Evolutionary conservation across 139 green algal species (phyloP), one percentile per base, ranked within the genome.

Genomic region (Haematococcus sp.): DNA sequence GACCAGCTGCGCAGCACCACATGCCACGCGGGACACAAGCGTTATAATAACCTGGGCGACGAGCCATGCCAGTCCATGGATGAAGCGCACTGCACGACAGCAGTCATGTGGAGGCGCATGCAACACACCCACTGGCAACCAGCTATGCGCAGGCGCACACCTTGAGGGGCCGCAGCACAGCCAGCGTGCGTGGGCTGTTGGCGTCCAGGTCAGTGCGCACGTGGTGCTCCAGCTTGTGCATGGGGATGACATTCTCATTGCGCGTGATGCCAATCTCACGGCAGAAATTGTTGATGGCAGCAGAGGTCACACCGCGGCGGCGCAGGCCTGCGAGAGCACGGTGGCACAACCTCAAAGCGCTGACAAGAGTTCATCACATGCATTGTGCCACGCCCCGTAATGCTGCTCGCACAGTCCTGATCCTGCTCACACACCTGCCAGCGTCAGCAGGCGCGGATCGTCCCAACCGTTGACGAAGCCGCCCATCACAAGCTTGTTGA

Each of bases 241-340:
- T 85, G 20, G 83, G 88, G 46, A 98, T 87, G 31, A 91, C 82
- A 71, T 93, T 95, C 55, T 97, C 95, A 60, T 86, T 91, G 68
- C 93, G 86, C 4, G 90, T 96, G 80, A 97, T 93, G 78, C 92
- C 91, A 1, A 94, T 84, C 82, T 97, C 91, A 3, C 85, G 73
- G 83, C 93, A 98, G 74, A 99, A 98, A 35, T 78, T 85, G 81
- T 99, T 99, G 88, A 99, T 94, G 51, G 93, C 88, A 44, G 77
- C 76, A 19, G 92, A 75, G 0, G 88, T 91, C 33, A 96, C 88
- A 13, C 96, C 96, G 20, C 96, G 85, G 28, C 96, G 84, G 31
- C 96, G 80, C 61, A 99, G 83, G 54, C 96, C 96, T 60, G 95
- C 75, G 68, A 63, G 35, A 67, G 63, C 16, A 76, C 28, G 78